Evolutionary conservation across 2,329 filamentous ascomycete genomes (phyloP), one percentile per base, ranked within the genome.

Genomic region (Sclerotinia trifoliorum): DNA sequence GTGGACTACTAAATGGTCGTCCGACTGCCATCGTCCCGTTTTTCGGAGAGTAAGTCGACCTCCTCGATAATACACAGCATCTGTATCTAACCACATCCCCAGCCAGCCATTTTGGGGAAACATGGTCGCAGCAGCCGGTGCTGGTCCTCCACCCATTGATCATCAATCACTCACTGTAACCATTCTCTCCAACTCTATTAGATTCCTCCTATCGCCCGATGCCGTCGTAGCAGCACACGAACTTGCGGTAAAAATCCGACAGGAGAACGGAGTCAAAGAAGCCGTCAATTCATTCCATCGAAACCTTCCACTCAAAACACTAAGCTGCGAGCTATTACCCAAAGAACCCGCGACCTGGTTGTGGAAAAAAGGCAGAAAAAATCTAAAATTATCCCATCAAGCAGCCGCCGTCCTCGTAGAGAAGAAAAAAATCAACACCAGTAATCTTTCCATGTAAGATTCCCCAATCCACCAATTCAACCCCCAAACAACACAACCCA

Each of bases 91-190:
- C 17, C 19, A 51, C 26, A 7, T 26, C 21, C 6, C 21, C 24
- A 63, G 60, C 75, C 90, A 93, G 44, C 85, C 89, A 55, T 93
- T 93, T 75, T 93, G 90, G 90, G 90, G 90, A 5, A 82, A 83
- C 21, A 91, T 91, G 86, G 82, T 93, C 0, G 82, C 82, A 6
- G 85, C 82, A 55, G 84, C 87, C 1, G 84, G 85, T 26, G 90
- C 89, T 0, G 90, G 90, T 0, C 89, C 90, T 0, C 80, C 84
- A 63, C 85, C 89, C 0, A 83, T 92, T 4, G 89, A 89, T 0
- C 91, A 91, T 79, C 92, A 91, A 78, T 80, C 84, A 13, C 79
- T 93, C 5, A 86, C 82, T 0, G 83, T 82, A 0, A 87, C 91
- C 68, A 85, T 84, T 42, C 79, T 93, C 1, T 87, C 87, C 0